Evolutionary conservation across 306 rosid genomes (phyloP).

Genomic region (Quercus agrifolia): DNA sequence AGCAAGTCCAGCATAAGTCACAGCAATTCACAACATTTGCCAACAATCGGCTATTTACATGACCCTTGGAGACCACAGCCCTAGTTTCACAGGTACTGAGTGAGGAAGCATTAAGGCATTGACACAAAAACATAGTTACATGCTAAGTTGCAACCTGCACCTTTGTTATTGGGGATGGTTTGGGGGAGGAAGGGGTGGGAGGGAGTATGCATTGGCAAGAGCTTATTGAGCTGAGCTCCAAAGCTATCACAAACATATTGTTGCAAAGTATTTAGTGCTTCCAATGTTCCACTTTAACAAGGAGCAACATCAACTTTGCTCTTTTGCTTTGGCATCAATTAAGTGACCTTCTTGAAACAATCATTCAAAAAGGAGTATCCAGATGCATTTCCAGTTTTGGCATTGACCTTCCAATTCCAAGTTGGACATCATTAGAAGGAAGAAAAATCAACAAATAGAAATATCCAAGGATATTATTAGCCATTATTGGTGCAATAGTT

Average conservation of each 20-base stretch:
- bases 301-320: constrained; percentile 51
- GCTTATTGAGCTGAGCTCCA: background rate
- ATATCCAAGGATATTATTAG: no score
- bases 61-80: background rate
- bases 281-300: constrained; percentile 43
- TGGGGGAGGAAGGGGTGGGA: background rate
- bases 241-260: constrained; percentile 18
- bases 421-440: background rate
- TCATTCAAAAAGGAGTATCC: constrained; percentile 83
- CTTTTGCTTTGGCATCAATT: constrained; percentile 63
- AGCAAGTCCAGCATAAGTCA: background rate
- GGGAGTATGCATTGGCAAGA: background rate
- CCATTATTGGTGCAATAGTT: no score
- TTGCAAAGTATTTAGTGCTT: constrained; percentile 54
- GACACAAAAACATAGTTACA: background rate
- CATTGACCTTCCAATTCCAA: background rate
- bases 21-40: background rate
- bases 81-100: background rate
- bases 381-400: constrained; percentile 43
- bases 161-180: no score
- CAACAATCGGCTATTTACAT: background rate
- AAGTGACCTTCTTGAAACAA: constrained; percentile 73
- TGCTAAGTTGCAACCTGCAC: background rate
- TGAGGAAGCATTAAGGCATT: background rate
- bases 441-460: no score